phyloP scores from a whole-genome alignment of 2,329 filamentous ascomycete genomes.

The Pezicula carpinea region DNA sequence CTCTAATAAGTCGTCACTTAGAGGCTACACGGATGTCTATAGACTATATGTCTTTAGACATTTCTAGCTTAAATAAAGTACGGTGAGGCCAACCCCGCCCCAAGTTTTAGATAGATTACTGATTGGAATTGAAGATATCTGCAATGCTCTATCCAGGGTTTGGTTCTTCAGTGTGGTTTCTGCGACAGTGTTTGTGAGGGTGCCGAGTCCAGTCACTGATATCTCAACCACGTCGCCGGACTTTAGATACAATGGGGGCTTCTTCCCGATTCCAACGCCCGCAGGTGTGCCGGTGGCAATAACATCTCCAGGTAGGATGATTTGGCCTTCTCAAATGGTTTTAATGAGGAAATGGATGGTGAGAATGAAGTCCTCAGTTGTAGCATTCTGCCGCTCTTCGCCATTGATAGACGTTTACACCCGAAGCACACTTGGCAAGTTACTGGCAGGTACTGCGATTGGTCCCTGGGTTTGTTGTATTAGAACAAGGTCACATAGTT shows the following conservation, averaged over 20 bases:
- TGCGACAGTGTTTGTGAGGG: constrained; percentile 34
- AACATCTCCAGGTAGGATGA: constrained; percentile 44
- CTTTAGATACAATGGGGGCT: constrained; percentile 36
- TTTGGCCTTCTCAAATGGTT: constrained; percentile 44
- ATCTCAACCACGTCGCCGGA: constrained; percentile 37
- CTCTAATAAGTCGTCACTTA: no score
- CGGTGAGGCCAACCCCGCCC: constrained; percentile 30
- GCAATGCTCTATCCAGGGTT: constrained; percentile 20
- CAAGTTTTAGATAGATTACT: constrained; percentile 27
- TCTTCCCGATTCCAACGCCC: constrained; percentile 43
- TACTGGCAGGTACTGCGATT: constrained; percentile 42
- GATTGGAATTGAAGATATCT: constrained; percentile 23
- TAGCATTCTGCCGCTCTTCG: constrained; percentile 43
- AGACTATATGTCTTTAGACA: no score
- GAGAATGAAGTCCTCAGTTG: constrained; percentile 45
- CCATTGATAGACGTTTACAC: constrained; percentile 43
- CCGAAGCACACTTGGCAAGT: constrained; percentile 37
- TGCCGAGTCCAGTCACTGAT: constrained; percentile 37
- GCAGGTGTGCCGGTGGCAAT: constrained; percentile 45
- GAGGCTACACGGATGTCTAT: no score
- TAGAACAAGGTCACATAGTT: constrained; percentile 1
- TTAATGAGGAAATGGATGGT: constrained; percentile 40
- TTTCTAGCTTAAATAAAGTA: no score
- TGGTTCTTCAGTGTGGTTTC: constrained; percentile 19
- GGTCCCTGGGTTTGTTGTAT: constrained; percentile 34